Conservation (phyloP, 306 rosid species). For the Acacia acuminata region DNA sequence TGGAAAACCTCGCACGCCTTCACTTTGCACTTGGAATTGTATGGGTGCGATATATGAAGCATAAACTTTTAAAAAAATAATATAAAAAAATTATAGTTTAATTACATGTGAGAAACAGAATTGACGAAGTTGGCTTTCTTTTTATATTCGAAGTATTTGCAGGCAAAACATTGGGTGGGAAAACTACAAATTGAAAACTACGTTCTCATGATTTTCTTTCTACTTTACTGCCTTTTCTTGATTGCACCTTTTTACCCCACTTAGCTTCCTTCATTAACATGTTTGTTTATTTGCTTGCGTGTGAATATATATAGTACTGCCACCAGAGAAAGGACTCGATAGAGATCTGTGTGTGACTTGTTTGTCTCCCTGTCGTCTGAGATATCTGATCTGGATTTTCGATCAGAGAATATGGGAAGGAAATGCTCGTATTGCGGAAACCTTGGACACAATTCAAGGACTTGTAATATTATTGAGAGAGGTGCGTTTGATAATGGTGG, state of each 20-base stretch:
- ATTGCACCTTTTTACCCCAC: conserved; percentile 47
- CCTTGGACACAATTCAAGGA: conserved; percentile 90
- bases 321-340: conserved; percentile 61
- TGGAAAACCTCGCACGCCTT: conserved; percentile 7
- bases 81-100: neutral
- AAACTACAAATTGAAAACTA: conserved; percentile 34
- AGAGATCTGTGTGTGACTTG: conserved; percentile 26
- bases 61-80: neutral
- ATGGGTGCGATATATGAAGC: neutral
- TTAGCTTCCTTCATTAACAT: conserved; percentile 10
- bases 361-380: neutral
- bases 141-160: neutral
- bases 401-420: conserved; percentile 55
- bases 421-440: conserved; percentile 94
- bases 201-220: conserved; percentile 30
- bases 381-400: conserved; percentile 10
- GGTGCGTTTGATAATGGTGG: conserved; percentile 30
- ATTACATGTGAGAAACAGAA: neutral
- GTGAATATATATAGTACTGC: neutral
- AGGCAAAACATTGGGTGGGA: conserved; percentile 49
- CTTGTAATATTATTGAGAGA: conserved; percentile 51
- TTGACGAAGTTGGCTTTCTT: neutral
- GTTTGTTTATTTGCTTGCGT: neutral
- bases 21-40: conserved; percentile 9
- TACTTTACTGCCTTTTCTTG: conserved; percentile 41